These are phyloP conservation scores for Tetramitus jugosus DNA, from an alignment of 208 protist species.

Conservation along the genomic window DNA sequence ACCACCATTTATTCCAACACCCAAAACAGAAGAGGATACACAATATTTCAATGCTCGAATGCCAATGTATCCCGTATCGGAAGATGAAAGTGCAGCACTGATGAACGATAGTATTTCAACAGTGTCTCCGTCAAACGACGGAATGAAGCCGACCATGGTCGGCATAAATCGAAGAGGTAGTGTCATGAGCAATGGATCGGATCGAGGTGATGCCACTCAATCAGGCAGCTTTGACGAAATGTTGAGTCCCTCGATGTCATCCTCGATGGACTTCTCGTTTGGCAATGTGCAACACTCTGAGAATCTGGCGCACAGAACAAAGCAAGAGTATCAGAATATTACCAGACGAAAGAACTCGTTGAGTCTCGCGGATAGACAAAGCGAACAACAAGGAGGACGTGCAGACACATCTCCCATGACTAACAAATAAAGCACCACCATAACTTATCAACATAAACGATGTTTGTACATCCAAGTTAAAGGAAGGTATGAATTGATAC, in stretches of 20 bases:
- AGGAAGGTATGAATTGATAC: too few species aligned
- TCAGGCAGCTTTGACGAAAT: not conserved
- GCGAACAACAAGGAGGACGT: too few species aligned
- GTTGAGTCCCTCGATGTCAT: not conserved
- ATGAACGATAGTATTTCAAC: not conserved
- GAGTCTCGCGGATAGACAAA: too few species aligned
- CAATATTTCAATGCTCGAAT: not conserved
- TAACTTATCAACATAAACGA: too few species aligned
- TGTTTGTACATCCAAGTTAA: too few species aligned
- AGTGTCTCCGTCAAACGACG: not conserved
- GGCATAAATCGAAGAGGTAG: not conserved
- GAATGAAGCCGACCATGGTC: not conserved
- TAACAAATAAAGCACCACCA: too few species aligned
- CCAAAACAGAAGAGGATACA: not conserved
- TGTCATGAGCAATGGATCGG: not conserved
- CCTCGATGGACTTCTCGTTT: too few species aligned
- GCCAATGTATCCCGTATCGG: not conserved
- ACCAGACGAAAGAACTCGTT: too few species aligned
- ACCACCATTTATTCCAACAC: not conserved
- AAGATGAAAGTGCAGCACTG: not conserved
- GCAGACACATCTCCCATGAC: too few species aligned
- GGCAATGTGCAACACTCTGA: too few species aligned
- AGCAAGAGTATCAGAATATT: too few species aligned
- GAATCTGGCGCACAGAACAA: too few species aligned
- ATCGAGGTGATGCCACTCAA: not conserved